Evolutionary conservation across 225 moss, liverwort and hornwort species (phyloP).

Genomic region (Physcomitrellopsis africana): DNA sequence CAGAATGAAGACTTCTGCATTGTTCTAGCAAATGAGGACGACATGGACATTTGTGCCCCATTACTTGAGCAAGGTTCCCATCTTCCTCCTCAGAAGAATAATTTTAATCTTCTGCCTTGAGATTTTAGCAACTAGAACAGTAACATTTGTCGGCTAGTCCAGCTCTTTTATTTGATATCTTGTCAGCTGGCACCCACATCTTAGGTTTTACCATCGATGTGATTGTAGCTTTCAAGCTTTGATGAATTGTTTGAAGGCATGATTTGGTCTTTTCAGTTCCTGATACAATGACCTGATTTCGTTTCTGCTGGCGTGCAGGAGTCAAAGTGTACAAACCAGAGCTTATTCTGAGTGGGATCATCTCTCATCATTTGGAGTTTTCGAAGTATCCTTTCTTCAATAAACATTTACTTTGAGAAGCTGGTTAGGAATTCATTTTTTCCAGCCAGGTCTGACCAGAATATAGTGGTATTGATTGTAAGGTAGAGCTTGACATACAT

Average conservation of each 20-base stretch:
- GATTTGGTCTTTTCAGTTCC: constrained; percentile 7
- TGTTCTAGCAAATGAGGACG: constrained; percentile 85
- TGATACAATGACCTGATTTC: not conserved
- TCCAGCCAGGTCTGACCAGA: constrained; percentile 1
- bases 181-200: constrained; percentile 11
- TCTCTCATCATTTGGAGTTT: constrained; percentile 79
- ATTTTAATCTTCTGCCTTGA: constrained; percentile 15
- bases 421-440: constrained; percentile 14
- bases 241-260: not conserved
- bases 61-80: constrained; percentile 77
- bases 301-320: constrained; percentile 57
- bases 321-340: constrained; percentile 88
- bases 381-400: constrained; percentile 68
- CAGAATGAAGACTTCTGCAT: constrained; percentile 68
- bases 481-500: not conserved
- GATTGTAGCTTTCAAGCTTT: constrained; percentile 5
- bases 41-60: constrained; percentile 69
- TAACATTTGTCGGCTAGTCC: constrained; percentile 2
- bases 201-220: not conserved
- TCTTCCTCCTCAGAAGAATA: constrained; percentile 17
- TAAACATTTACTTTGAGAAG: constrained; percentile 13
- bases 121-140: constrained; percentile 20
- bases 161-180: not conserved
- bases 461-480: not conserved
- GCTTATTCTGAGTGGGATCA: constrained; percentile 87